Base-by-base conservation (phyloP, 2,329 filamentous ascomycete genomes). In the Dactylellina haptotyla region DNA sequence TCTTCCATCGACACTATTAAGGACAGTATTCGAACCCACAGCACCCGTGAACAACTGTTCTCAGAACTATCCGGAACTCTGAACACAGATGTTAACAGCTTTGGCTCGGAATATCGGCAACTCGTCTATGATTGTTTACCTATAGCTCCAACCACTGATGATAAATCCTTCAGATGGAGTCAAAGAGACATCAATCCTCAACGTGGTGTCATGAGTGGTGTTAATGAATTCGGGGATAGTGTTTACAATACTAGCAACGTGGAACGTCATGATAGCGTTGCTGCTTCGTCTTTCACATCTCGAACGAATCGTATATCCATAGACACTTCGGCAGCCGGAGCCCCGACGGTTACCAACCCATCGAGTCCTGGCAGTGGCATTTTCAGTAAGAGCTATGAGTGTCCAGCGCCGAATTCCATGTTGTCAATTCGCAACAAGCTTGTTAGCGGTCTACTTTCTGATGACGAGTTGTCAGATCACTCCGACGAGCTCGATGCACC, bases 201-300 rank as follows among this genome's bases (percentile, higher is more conserved):
- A 8, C 10, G 34, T 20, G 34, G 45, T 10, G 25, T 59, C 4
- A 51, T 67, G 34, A 26, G 2, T 6, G 45, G 45, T 0, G 30
- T 67, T 6, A 54, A 67, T 25, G 10, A 23, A 4, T 26, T 50
- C 14, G 63, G 54, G 3, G 34, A 46, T 46, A 67, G 53, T 30
- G 37, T 67, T 10, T 67, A 59, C 14, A 18, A 39, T 20, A 5
- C 50, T 6, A 20, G 30, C 30, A 14, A 14, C 6, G 30, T 34
- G 6, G 14, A 34, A 4, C 41, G 8, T 8, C 3, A 45, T 20
- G 12, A 45, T 23, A 45, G 9, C 12, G 41, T 16, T 3, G 16
- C 16, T 4, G 41, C 14, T 20, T 45, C 45, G 9, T 50, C 25
- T 4, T n/a, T 14, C 20, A 28, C 45, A 4, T 10, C 9, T n/a